Conservation (phyloP, 805 yeast species). For the Novakomyces olei region DNA sequence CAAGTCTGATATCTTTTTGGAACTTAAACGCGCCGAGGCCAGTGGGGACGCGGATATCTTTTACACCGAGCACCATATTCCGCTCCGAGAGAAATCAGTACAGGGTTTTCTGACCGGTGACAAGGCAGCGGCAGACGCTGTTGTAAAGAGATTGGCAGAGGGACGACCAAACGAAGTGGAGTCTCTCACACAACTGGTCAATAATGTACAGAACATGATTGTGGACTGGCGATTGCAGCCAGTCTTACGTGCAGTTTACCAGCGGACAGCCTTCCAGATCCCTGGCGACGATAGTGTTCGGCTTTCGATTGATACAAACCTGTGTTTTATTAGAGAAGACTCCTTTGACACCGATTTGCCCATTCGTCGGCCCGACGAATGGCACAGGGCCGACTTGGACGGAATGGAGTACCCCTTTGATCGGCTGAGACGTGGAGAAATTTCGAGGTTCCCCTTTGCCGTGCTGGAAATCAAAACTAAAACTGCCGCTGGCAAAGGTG, state of each 20-base stretch:
- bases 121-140: conserved; percentile 27
- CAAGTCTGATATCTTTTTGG: conserved; percentile 62
- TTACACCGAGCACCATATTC: conserved; percentile 32
- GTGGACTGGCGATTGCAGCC: conserved; percentile 54
- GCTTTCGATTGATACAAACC: conserved; percentile 73
- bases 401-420: conserved; percentile 44
- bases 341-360: conserved; percentile 69
- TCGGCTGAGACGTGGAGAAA: conserved; percentile 69
- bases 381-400: conserved; percentile 90
- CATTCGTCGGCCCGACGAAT: conserved; percentile 61
- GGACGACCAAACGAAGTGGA: conserved; percentile 26
- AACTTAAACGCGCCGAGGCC: conserved; percentile 42
- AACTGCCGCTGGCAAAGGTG: conserved; percentile 10
- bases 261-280: conserved; percentile 89
- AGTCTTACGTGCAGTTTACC: conserved; percentile 61
- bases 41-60: conserved; percentile 10
- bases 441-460: conserved; percentile 21
- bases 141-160: conserved; percentile 40
- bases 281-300: conserved; percentile 92
- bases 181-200: conserved; percentile 33
- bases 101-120: conserved; percentile 44
- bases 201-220: conserved; percentile 41
- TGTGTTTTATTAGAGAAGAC: conserved; percentile 75
- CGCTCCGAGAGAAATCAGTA: conserved; percentile 61
- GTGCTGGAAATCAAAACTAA: conserved; percentile 55